A percentile compares a stretch with the other conserved stretches of the same genome.
phyloP scores from a whole-genome alignment of 179 eudicot species.

The Spinacia oleracea region DNA sequence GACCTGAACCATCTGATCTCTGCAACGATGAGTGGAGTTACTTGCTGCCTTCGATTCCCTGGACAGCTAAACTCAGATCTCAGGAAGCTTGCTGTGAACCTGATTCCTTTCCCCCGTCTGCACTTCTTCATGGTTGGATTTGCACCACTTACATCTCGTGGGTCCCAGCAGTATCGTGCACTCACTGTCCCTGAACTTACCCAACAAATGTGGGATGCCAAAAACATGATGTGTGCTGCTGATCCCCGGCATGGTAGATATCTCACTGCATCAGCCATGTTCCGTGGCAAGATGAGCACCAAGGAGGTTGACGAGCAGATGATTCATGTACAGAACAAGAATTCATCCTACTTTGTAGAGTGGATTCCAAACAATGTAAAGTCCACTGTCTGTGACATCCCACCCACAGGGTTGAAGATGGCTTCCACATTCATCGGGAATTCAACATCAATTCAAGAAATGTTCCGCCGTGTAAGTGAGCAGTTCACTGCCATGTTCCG shows the following conservation, averaged over 20 bases:
- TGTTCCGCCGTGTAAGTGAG: constrained; percentile 76
- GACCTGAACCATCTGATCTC: constrained; percentile 82
- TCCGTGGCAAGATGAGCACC: constrained; percentile 77
- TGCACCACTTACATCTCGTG: constrained; percentile 66
- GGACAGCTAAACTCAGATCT: constrained; percentile 84
- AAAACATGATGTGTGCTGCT: constrained; percentile 92
- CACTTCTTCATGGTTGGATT: constrained; percentile 90
- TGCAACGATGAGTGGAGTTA: constrained; percentile 73
- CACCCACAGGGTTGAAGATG: constrained; percentile 73
- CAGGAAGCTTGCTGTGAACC: constrained; percentile 74
- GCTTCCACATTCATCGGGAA: constrained; percentile 80
- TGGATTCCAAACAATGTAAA: constrained; percentile 92
- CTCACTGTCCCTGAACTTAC: constrained; percentile 83
- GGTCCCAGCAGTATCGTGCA: constrained; percentile 79
- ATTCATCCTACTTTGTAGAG: constrained; percentile 80
- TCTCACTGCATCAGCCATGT: constrained; percentile 56
- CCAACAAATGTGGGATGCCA: constrained; percentile 90
- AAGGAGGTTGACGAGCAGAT: constrained; percentile 78
- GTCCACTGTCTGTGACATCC: constrained; percentile 77
- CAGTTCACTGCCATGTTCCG: constrained; percentile 90
- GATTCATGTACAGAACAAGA: constrained; percentile 81
- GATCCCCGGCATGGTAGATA: constrained; percentile 85
- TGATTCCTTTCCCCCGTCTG: constrained; percentile 86
- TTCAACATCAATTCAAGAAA: constrained; percentile 82
- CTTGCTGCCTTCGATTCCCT: constrained; percentile 78